phyloP scores from a whole-genome alignment of 345 rosid species.

The Dimocarpus longan region DNA sequence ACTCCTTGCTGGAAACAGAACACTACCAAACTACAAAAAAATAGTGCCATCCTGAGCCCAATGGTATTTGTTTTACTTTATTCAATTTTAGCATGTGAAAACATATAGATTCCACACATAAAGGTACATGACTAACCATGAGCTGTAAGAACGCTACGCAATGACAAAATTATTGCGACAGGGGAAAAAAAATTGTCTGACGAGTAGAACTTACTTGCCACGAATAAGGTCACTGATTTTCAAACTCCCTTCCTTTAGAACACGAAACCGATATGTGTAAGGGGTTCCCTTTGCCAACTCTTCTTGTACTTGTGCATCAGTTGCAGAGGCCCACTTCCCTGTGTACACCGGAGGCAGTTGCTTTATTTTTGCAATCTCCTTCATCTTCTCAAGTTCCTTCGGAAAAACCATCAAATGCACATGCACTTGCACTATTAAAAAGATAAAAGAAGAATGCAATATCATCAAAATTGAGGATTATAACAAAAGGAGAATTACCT shows the following conservation, averaged over 20 bases:
- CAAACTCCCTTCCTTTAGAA: conserved; percentile 75
- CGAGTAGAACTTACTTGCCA: conserved; percentile 59
- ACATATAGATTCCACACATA: not conserved
- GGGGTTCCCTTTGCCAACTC: conserved; percentile 85
- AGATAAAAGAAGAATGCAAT: not conserved
- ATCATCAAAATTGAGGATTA: not conserved
- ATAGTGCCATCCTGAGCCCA: not conserved
- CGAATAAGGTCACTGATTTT: conserved; percentile 87
- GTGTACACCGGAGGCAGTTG: conserved; percentile 82
- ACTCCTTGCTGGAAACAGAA: not conserved
- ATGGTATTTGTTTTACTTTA: not conserved
- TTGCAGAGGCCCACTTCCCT: conserved; percentile 86
- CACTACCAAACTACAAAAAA: not conserved
- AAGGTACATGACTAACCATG: not conserved
- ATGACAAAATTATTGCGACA: not conserved
- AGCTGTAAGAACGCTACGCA: not conserved
- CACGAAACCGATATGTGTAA: conserved; percentile 79
- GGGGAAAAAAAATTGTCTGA: not conserved
- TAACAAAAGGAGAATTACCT: conserved; percentile 40
- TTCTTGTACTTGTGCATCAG: conserved; percentile 63
- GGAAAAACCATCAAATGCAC: not conserved
- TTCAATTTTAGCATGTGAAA: not conserved
- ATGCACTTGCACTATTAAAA: not conserved
- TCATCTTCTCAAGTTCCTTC: conserved; percentile 95
- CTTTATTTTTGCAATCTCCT: conserved; percentile 71